phyloP scores from a whole-genome alignment of 2,329 filamentous ascomycete genomes.

The Aspergillus japonicus region DNA sequence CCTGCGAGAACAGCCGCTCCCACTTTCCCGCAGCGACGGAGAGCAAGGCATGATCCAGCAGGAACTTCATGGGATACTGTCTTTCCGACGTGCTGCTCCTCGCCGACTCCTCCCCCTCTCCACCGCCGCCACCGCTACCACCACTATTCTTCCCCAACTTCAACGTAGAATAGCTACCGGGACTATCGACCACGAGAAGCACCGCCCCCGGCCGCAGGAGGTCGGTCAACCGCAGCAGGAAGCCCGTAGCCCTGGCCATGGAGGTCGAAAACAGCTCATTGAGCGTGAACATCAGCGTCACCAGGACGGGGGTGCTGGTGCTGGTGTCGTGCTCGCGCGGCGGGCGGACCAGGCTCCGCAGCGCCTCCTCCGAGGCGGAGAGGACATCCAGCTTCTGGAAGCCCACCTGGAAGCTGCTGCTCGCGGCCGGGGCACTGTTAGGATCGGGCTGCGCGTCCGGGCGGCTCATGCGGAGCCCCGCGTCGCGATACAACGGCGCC shows the following conservation, averaged over 20 bases:
- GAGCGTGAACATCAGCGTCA: conserved; percentile 89
- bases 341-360: conserved; percentile 38
- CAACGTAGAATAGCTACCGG: conserved; percentile 87
- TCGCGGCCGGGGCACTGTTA: not conserved
- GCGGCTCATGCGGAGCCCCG: conserved; percentile 7
- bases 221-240: conserved; percentile 69
- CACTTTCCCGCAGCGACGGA: conserved; percentile 55
- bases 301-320: conserved; percentile 47
- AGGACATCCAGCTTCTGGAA: conserved; percentile 56
- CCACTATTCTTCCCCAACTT: conserved; percentile 56
- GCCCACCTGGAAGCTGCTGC: conserved; percentile 27
- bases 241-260: conserved; percentile 70
- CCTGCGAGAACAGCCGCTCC: conserved; percentile 72
- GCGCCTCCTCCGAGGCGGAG: conserved; percentile 33
- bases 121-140: not conserved
- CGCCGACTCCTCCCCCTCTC: not conserved
- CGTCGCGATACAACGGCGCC: conserved; percentile 26
- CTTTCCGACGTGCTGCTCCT: conserved; percentile 31
- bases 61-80: conserved; percentile 91
- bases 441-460: not conserved
- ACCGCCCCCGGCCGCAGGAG: conserved; percentile 59
- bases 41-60: conserved; percentile 79
- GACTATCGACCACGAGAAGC: conserved; percentile 85
- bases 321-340: not conserved
- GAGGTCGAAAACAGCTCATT: conserved; percentile 89